Conservation (phyloP, 176 grass and related monocot genomes). For the Juncus effusus region DNA sequence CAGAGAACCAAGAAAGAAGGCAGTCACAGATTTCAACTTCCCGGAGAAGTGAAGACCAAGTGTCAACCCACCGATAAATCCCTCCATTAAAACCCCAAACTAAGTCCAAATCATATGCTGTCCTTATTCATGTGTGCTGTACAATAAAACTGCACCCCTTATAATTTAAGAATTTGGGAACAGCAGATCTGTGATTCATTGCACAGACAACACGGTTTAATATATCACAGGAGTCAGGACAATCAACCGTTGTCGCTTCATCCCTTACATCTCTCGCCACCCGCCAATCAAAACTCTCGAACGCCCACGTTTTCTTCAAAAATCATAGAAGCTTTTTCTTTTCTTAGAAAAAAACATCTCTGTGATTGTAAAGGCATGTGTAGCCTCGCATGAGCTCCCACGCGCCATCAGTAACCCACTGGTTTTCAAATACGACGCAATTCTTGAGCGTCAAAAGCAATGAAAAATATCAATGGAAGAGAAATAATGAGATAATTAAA, state of each 20-base stretch:
- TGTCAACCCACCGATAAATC: no score
- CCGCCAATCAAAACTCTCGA: constrained; percentile 5
- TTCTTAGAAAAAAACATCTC: background rate
- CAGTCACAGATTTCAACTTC: no score
- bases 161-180: no score
- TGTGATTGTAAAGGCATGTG: constrained; percentile 24
- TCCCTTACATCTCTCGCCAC: constrained; percentile 15
- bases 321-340: background rate
- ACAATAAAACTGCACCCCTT: no score
- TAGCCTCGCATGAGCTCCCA: constrained; percentile 34
- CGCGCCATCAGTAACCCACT: constrained; percentile 17
- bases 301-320: background rate
- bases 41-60: no score
- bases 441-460: background rate
- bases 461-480: background rate
- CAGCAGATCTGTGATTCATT: no score
- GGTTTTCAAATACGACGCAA: background rate
- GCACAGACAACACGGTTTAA: no score
- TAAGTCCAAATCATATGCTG: no score
- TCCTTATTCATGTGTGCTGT: no score
- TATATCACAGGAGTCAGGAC: background rate
- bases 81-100: no score
- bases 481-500: background rate
- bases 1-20: no score
- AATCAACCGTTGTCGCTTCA: background rate